Conservation (phyloP, 2,329 filamentous ascomycete species). For the Aspergillus aculeatus region DNA sequence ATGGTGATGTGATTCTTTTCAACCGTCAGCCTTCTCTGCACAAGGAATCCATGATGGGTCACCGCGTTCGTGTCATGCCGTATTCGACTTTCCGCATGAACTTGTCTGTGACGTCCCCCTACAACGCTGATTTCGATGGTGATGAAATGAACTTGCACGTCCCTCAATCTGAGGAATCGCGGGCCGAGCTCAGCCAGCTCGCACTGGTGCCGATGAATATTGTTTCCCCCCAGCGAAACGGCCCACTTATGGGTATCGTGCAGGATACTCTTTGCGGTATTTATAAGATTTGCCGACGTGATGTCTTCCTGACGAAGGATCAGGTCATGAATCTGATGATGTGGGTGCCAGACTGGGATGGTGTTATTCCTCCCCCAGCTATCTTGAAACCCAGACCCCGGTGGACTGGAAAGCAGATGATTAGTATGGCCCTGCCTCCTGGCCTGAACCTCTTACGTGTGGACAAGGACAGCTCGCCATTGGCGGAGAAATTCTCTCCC, state of each 20-base stretch:
- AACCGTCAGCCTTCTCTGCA: conserved; percentile 98
- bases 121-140: conserved; percentile 99
- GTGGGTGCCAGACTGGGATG: conserved; percentile 98
- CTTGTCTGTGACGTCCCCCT: conserved; percentile 93
- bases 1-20: conserved; percentile 98
- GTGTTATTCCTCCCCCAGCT: conserved; percentile 86
- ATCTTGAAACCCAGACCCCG: conserved; percentile 87
- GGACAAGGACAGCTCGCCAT: conserved; percentile 59
- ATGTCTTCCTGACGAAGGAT: conserved; percentile 85
- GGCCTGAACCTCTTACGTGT: conserved; percentile 75
- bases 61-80: conserved; percentile 95
- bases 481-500: conserved; percentile 57
- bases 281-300: conserved; percentile 93
- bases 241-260: conserved; percentile 98
- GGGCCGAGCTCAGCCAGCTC: conserved; percentile 88
- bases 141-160: conserved; percentile 99
- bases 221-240: conserved; percentile 94
- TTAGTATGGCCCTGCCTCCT: conserved; percentile 85
- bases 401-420: conserved; percentile 98
- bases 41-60: conserved; percentile 99
- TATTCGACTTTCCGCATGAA: conserved; percentile 99
- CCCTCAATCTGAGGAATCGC: conserved; percentile 93
- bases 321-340: conserved; percentile 95
- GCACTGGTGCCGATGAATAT: conserved; percentile 99
- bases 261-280: conserved; percentile 95